These are phyloP conservation scores for Penicillium sp. DNA, from an alignment of 2,329 filamentous ascomycete genomes.

Conservation along the genomic window DNA sequence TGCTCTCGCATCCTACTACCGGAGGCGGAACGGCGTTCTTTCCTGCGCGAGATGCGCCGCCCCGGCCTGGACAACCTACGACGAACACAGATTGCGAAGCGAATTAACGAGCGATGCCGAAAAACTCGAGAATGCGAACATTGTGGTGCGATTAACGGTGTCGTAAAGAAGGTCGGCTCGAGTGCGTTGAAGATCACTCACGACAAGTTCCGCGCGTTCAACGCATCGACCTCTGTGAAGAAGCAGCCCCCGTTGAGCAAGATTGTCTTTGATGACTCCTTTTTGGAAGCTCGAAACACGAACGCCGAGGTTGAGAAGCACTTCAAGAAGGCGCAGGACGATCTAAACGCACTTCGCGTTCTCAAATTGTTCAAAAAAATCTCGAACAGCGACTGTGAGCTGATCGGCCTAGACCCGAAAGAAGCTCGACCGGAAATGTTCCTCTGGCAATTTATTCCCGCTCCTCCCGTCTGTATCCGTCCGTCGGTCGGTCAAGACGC, in stretches of 20 bases:
- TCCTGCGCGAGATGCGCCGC: slow-evolving; percentile 77
- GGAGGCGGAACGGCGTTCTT: slow-evolving; percentile 76
- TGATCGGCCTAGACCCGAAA: slow-evolving; percentile 83
- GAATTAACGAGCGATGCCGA: slow-evolving; percentile 84
- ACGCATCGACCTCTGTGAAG: slow-evolving; percentile 82
- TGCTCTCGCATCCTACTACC: slow-evolving; percentile 83
- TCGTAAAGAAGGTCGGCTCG: slow-evolving; percentile 83
- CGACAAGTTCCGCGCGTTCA: slow-evolving; percentile 87
- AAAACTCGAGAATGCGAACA: slow-evolving; percentile 83
- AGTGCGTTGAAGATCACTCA: slow-evolving; percentile 90
- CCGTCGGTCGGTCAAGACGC: slow-evolving; percentile 93
- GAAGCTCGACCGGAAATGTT: slow-evolving; percentile 95
- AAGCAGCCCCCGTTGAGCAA: slow-evolving; percentile 85
- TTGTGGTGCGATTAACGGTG: slow-evolving; percentile 82
- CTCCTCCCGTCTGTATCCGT: slow-evolving; percentile 89
- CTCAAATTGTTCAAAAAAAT: slow-evolving; percentile 92
- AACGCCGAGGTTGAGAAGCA: slow-evolving; percentile 89
- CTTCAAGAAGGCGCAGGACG: slow-evolving; percentile 88
- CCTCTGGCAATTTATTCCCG: slow-evolving; percentile 94
- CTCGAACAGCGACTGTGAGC: slow-evolving; percentile 81
- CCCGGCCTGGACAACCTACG: slow-evolving; percentile 86
- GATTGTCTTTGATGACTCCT: slow-evolving; percentile 81
- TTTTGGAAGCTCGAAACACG: slow-evolving; percentile 74
- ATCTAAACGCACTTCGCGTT: slow-evolving; percentile 86
- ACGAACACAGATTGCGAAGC: slow-evolving; percentile 81